Evolutionary conservation across 2,329 filamentous ascomycete species (phyloP), one percentile per base, ranked within the genome.

Genomic region (Cladophialophora bantiana): DNA sequence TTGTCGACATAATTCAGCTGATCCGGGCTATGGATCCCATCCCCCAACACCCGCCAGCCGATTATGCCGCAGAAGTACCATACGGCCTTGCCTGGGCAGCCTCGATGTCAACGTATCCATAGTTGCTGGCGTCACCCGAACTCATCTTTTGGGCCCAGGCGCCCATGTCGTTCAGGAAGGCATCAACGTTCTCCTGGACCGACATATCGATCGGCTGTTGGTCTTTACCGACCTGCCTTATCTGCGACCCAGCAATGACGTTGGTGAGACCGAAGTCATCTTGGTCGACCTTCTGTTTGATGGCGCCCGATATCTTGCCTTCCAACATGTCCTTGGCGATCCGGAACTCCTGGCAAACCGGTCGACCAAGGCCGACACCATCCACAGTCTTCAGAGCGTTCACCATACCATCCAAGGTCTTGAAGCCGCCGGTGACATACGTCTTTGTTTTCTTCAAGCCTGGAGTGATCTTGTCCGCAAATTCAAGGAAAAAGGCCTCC

Each of bases 401-500:
- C 13, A 85, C 83, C 87, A 90, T 89, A 2, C 83, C 88, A 20
- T 77, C 78, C 0, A 80, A 82, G 0, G 83, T 84, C 62, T 83
- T 81, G 68, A 89, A 78, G 0, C 87, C 87, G 32, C 87, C 87
- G 0, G 86, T 88, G 45, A 89, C 78, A 70, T 87, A 89, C 0
- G 79, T 81, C 73, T 83, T 86, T 0, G 86, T 89, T 74, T 84
- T 83, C 0, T 68, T 78, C 48, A 86, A 75, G 9, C 74, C 76
- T 36, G 83, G 75, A 31, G 83, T 76, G 73, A 89, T 83, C 68
- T 76, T 72, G 65, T 88, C 82, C 0, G 86, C 86, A 67, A 87
- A 87, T 4, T 88, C 85, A 53, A 87, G 73, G 79, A 88, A 89
- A 79, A 87, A 88, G 1, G 84, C 82, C 72, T 88, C 86, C 4